A percentile compares a stretch with the other conserved stretches of the same genome.
Conservation (phyloP, 768 basidiomycete species). For the Phlegmacium glaucopus region DNA sequence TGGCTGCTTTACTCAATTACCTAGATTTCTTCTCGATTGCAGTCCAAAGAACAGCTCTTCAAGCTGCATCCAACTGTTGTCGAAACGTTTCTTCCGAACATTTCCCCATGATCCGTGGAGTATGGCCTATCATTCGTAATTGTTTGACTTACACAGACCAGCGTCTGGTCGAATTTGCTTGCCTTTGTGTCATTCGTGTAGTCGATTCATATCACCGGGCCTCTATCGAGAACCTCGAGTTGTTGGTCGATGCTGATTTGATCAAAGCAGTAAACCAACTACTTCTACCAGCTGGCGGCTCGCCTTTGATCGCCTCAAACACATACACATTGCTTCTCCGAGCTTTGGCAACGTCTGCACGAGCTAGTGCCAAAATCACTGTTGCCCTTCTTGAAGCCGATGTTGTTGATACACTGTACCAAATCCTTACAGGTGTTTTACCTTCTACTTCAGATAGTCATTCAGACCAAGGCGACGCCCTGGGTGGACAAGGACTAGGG, state of each 20-base stretch:
- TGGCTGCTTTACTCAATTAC: slow-evolving; percentile 89
- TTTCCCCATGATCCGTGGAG: slow-evolving; percentile 83
- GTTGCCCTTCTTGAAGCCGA: slow-evolving; percentile 86
- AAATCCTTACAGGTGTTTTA: slow-evolving; percentile 91
- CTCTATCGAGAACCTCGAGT: slow-evolving; percentile 82
- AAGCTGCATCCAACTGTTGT: slow-evolving; percentile 97
- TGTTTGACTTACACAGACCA: slow-evolving; percentile 92
- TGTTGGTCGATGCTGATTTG: slow-evolving; percentile 73
- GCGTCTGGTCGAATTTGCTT: slow-evolving; percentile 95
- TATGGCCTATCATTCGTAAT: slow-evolving; percentile 91
- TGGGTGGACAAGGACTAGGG: slow-evolving; percentile 73
- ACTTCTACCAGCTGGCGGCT: slow-evolving; percentile 81
- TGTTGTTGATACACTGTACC: slow-evolving; percentile 89
- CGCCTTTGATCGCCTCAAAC: slow-evolving; percentile 78
- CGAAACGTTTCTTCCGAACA: slow-evolving; percentile 87
- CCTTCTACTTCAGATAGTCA: slow-evolving; percentile 60
- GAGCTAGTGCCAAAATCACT: slow-evolving; percentile 85
- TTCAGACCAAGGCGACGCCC: slow-evolving; percentile 56
- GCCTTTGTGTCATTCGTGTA: slow-evolving; percentile 90
- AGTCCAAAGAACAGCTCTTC: slow-evolving; percentile 93
- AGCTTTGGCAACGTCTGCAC: slow-evolving; percentile 83
- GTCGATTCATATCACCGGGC: slow-evolving; percentile 90
- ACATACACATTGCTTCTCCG: slow-evolving; percentile 89
- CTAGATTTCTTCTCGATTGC: slow-evolving; percentile 99
- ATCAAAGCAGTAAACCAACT: slow-evolving; percentile 84